These are phyloP conservation scores for Fragilaria radians DNA, from an alignment of 108 stramenopile species.

Conservation along the genomic window DNA sequence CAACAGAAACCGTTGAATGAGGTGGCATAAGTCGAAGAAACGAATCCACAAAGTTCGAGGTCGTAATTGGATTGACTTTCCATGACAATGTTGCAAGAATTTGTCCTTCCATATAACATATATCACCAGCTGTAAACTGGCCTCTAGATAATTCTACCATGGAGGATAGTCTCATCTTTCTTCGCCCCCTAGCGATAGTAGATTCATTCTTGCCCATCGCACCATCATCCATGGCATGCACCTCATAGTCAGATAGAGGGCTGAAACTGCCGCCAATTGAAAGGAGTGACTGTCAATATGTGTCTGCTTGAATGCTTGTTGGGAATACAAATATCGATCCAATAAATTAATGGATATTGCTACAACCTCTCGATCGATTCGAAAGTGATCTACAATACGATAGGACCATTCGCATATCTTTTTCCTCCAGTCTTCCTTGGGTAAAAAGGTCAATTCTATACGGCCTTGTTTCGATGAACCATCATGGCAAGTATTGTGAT, in stretches of 20 bases:
- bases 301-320: slow-evolving; percentile 1
- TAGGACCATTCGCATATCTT: slow-evolving; percentile 83
- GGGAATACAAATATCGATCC: slow-evolving; percentile 42
- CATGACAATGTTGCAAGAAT: slow-evolving; percentile 55
- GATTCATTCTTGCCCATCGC: slow-evolving; percentile 26
- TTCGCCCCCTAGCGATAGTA: neutral
- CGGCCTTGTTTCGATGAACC: neutral
- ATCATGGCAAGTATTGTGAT: neutral
- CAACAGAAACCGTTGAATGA: neutral
- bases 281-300: slow-evolving; percentile 49
- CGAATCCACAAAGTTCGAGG: slow-evolving; percentile 35
- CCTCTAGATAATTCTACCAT: slow-evolving; percentile 75
- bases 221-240: slow-evolving; percentile 19
- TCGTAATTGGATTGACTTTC: slow-evolving; percentile 69
- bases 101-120: slow-evolving; percentile 53
- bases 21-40: slow-evolving; percentile 33
- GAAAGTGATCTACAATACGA: slow-evolving; percentile 77
- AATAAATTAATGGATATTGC: slow-evolving; percentile 62
- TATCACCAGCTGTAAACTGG: slow-evolving; percentile 50
- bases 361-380: slow-evolving; percentile 67
- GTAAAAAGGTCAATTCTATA: too few species aligned
- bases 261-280: slow-evolving; percentile 70
- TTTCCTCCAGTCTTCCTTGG: slow-evolving; percentile 52
- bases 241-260: slow-evolving; percentile 74
- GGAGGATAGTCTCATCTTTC: slow-evolving; percentile 27